phyloP scores from a whole-genome alignment of 495 filamentous ascomycete species.

The Trichoderma erinaceum region DNA sequence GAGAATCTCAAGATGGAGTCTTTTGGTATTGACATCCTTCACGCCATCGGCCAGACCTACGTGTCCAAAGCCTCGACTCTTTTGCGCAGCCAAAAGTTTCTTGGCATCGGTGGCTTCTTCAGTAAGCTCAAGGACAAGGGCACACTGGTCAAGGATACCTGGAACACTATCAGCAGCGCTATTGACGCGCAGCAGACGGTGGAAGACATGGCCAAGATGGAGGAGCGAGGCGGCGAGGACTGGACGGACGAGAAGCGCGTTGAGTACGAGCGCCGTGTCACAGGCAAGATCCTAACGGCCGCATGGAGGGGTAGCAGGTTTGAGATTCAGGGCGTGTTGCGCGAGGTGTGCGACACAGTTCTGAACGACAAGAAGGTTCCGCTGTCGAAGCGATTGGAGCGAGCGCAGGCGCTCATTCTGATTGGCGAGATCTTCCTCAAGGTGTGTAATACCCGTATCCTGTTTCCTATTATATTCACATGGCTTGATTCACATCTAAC shows the following conservation, averaged over 20 bases:
- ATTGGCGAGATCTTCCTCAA: slow-evolving; percentile 82
- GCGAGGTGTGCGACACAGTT: slow-evolving; percentile 71
- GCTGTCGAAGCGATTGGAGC: slow-evolving; percentile 78
- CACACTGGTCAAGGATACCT: slow-evolving; percentile 92
- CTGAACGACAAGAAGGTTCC: slow-evolving; percentile 74
- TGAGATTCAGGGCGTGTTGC: slow-evolving; percentile 92
- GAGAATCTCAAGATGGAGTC: slow-evolving; percentile 99
- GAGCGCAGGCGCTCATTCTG: slow-evolving; percentile 81
- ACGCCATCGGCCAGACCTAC: slow-evolving; percentile 89
- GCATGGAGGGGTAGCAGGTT: slow-evolving; percentile 97
- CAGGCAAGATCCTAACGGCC: slow-evolving; percentile 96
- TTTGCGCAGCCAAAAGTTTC: slow-evolving; percentile 91
- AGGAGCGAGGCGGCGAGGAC: slow-evolving; percentile 91
- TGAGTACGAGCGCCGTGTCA: slow-evolving; percentile 93
- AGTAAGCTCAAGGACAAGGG: slow-evolving; percentile 94
- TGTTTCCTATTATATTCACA: neutral
- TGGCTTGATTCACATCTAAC: neutral
- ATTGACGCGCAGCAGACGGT: slow-evolving; percentile 97
- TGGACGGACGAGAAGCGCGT: slow-evolving; percentile 98
- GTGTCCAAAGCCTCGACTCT: slow-evolving; percentile 78
- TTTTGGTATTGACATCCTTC: slow-evolving; percentile 94
- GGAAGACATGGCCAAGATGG: slow-evolving; percentile 93
- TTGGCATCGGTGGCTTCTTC: slow-evolving; percentile 93
- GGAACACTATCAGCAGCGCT: slow-evolving; percentile 94
- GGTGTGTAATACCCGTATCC: slow-evolving; percentile 46